phyloP scores from a whole-genome alignment of 495 filamentous ascomycete genomes.

The Penicillium diatomitis region DNA sequence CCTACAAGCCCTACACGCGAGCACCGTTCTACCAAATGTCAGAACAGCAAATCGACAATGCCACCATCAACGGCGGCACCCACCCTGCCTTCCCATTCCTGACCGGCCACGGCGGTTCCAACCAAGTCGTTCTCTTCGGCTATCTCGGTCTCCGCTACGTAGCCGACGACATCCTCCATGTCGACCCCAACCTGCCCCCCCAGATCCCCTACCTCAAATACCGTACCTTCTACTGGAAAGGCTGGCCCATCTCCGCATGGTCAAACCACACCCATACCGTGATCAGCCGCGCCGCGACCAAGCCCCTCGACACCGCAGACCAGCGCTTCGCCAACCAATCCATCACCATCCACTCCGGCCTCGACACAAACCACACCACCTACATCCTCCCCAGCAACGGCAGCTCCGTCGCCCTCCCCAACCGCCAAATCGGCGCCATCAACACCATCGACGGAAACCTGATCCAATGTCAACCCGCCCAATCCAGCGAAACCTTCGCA shows the following conservation, averaged over 20 bases:
- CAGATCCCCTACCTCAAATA: slow-evolving; percentile 54
- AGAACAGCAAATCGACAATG: slow-evolving; percentile 63
- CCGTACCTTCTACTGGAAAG: slow-evolving; percentile 63
- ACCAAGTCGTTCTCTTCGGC: slow-evolving; percentile 52
- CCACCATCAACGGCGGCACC: slow-evolving; percentile 54
- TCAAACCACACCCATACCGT: slow-evolving; percentile 61
- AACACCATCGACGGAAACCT: slow-evolving; percentile 52
- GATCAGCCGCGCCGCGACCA: slow-evolving; percentile 36
- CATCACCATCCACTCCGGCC: slow-evolving; percentile 44
- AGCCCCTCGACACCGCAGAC: slow-evolving; percentile 34
- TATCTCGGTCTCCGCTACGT: slow-evolving; percentile 51
- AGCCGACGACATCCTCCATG: slow-evolving; percentile 41
- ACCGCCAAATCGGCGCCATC: slow-evolving; percentile 40
- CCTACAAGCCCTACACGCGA: slow-evolving; percentile 44
- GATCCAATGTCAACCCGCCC: slow-evolving; percentile 54
- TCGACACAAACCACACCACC: slow-evolving; percentile 23
- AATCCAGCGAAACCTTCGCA: slow-evolving; percentile 39
- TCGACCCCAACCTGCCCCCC: slow-evolving; percentile 51
- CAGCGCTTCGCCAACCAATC: slow-evolving; percentile 36
- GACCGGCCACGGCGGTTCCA: slow-evolving; percentile 56
- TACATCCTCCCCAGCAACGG: slow-evolving; percentile 43
- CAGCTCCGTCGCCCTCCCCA: slow-evolving; percentile 47
- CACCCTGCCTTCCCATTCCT: slow-evolving; percentile 59
- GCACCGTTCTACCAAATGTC: slow-evolving; percentile 48
- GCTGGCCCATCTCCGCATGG: slow-evolving; percentile 51